Base-by-base conservation (phyloP, 2,329 filamentous ascomycete species). In the Ilyonectria mors-panacis region DNA sequence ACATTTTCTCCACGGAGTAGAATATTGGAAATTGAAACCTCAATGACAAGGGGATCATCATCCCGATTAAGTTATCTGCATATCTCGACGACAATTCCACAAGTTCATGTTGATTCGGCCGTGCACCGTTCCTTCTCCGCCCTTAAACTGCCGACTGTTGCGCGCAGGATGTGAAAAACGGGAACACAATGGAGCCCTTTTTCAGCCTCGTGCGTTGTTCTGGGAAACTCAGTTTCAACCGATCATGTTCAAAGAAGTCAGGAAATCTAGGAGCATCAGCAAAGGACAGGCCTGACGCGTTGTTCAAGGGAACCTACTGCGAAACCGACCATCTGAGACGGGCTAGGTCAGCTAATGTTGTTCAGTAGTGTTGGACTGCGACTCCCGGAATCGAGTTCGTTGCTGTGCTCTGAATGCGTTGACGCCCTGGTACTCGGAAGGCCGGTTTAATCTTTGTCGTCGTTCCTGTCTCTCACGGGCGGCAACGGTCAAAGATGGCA, bases 321-420 rank as follows among this genome's bases (percentile, higher is more conserved):
- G 39, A n/a, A 17, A 42, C 39, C n/a, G 6, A n/a, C 13, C 6
- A 13, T 2, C 4, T 17, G 37, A 17, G 13, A 39, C 37, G 8
- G 4, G 9, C 12, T 8, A 4, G 2, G 5, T 21, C 28, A n/a
- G 2, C 50, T 9, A 67, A 4, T 47, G 28, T 10, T 39, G n/a
- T 2, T 26, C 6, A 7, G 35, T 21, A 2, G 35, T 33, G 8
- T 63, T 35, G n/a, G 17, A 30, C 2, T 35, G 26, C 1, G 2
- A 17, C 5, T 48, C 39, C 1, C 23, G 33, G 9, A 7, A 9
- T 1, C 23, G 48, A 6, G 12, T 4, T 28, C 59, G 39, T 47
- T 69, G 57, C 47, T 70, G 59, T 12, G 70, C 70, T 44, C 76
- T 65, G 37, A 66, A 78, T 6, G 66, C 72, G 47, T 79, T 79